Evolutionary conservation across 495 filamentous ascomycete genomes (phyloP).

Genomic region (Neurospora sp.): DNA sequence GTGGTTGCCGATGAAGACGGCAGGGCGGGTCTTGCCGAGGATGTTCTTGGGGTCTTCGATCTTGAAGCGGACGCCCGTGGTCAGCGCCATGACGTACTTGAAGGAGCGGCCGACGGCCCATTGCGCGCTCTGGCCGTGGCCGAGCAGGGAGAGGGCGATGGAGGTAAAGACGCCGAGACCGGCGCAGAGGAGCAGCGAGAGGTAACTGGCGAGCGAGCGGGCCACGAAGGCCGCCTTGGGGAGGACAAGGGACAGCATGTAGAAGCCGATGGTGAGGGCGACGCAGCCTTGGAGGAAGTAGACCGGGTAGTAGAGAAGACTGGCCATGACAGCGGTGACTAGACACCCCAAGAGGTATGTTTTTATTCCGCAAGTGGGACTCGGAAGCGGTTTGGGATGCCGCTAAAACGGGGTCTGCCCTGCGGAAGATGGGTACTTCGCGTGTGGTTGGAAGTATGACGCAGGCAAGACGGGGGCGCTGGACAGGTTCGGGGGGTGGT

Average conservation of each 20-base stretch:
- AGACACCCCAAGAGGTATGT: background rate
- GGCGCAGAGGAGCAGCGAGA: slow-evolving; percentile 55
- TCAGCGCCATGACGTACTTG: slow-evolving; percentile 65
- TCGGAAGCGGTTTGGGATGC: background rate
- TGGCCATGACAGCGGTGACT: slow-evolving; percentile 11
- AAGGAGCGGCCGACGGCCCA: slow-evolving; percentile 76
- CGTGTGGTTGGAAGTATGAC: background rate
- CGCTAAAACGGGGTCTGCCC: background rate
- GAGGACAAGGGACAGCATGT: slow-evolving; percentile 43
- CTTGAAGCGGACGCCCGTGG: slow-evolving; percentile 71
- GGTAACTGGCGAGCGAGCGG: slow-evolving; percentile 61
- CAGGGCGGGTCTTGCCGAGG: slow-evolving; percentile 59
- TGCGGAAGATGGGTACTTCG: background rate
- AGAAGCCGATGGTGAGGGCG: slow-evolving; percentile 48
- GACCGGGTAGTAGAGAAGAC: slow-evolving; percentile 31
- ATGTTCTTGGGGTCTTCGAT: slow-evolving; percentile 57
- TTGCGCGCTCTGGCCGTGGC: slow-evolving; percentile 67
- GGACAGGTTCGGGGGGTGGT: background rate
- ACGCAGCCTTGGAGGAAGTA: slow-evolving; percentile 49
- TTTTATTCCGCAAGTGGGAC: background rate
- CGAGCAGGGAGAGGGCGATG: slow-evolving; percentile 57
- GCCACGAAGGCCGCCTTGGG: slow-evolving; percentile 57
- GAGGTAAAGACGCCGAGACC: slow-evolving; percentile 70
- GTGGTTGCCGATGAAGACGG: slow-evolving; percentile 88
- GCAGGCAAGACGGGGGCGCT: background rate